Evolutionary conservation across 768 basidiomycete genomes (phyloP), one percentile per base, ranked within the genome.

Genomic region (Collybia mongolica): DNA sequence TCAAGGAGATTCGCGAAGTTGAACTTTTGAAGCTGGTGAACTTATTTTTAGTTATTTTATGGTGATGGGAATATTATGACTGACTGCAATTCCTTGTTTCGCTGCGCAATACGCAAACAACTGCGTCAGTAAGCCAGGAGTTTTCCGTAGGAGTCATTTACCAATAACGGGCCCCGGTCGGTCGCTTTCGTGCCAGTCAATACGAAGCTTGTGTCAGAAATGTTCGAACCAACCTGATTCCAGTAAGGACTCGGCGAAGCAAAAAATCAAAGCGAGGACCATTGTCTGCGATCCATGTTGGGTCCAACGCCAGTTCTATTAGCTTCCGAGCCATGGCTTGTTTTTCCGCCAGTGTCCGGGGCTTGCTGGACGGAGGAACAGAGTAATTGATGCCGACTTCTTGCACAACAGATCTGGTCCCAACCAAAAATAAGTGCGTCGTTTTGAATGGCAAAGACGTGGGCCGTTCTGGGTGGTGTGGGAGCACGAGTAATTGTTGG

Each of bases 401-500:
- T 9, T 62, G 54, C 5, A 62, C 64, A 22, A 64, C 58, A 19
- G 67, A 69, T 17, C 66, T 53, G 3, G 77, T 72, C 1, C 64
- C 69, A 2, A 66, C 59, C 19, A 79, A 67, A 36, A 77, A 56
- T 6, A 75, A 62, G 54, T 75, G 74, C 5, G 74, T 71, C 19
- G 71, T 61, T 7, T 54, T 65, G 60, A 76, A 78, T 24, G 67
- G 69, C 7, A 78, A 58, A 12, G 59, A 54, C 6, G 62, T 61
- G 2, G 77, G 72, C 14, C 64, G 58, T 2, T 52, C 57, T 9
- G 64, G 44, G 54, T 72, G 67, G 53, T 69, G 65, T 9, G 75
- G 76, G 8, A 79, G 63, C 41, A 77, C 62, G 17, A 77, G 56
- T 20, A 78, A 59, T 53, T 77, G 73, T 44, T 77, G 76, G 2